Percentiles rank a stretch among this genome's conserved stretches.
Conservation (phyloP, 2,329 filamentous ascomycete species). For the Xylariaceae sp. region DNA sequence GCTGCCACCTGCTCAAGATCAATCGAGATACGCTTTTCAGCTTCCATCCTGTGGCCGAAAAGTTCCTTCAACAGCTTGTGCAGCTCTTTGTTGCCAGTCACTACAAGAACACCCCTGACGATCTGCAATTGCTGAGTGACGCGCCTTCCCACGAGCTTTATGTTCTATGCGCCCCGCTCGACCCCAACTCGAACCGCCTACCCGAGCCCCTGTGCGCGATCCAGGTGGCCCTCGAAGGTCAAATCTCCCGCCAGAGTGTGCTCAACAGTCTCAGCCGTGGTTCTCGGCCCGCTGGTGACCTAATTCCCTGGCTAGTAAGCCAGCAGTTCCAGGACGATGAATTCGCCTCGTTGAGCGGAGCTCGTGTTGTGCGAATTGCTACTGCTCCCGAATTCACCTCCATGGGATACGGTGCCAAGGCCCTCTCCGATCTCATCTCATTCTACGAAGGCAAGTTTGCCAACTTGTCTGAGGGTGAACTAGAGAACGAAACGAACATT, state of each 20-base stretch:
- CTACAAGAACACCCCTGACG: conserved; percentile 96
- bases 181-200: conserved; percentile 64
- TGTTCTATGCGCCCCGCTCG: conserved; percentile 81
- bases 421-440: conserved; percentile 78
- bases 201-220: conserved; percentile 94
- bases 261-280: conserved; percentile 84
- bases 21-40: conserved; percentile 98
- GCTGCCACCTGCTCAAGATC: conserved; percentile 88
- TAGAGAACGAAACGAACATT: conserved; percentile 57
- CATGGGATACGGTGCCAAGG: conserved; percentile 91
- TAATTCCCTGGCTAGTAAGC: conserved; percentile 96
- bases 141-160: conserved; percentile 95
- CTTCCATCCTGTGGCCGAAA: conserved; percentile 94
- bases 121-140: conserved; percentile 97
- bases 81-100: conserved; percentile 92
- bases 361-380: conserved; percentile 86
- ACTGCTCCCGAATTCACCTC: conserved; percentile 89
- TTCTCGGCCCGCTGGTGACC: conserved; percentile 80
- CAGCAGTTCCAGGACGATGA: conserved; percentile 98
- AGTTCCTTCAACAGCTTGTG: conserved; percentile 97
- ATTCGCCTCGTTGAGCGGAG: conserved; percentile 88
- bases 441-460: conserved; percentile 95
- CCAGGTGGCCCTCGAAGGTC: conserved; percentile 88
- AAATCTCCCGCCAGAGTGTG: conserved; percentile 89
- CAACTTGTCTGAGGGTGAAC: conserved; percentile 66